Base-by-base conservation (phyloP, 1,139 yeast genomes). In the Zhuliangozyma parablackwelliae region DNA sequence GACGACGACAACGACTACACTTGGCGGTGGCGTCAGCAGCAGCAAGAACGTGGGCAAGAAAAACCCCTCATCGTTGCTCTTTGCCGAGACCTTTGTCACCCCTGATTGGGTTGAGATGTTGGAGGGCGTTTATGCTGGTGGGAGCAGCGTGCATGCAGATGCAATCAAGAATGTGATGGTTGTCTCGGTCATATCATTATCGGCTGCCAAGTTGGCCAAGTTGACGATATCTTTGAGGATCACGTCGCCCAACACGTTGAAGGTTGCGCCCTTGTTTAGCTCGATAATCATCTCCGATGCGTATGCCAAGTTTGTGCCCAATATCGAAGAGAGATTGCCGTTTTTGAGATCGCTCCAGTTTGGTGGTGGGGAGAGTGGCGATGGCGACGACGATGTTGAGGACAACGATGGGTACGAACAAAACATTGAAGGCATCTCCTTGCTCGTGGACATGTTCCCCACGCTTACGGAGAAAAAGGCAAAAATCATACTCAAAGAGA, bases 361-460 rank as follows among this genome's bases (percentile, higher is more conserved):
- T 47, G 16, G n/a, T n/a, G n/a, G n/a, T 20, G 41, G 35, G 5
- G 41, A 36, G 2, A 38, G 12, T 25, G 30, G 28, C 10, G 34
- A 31, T 13, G 41, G 38, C 3, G 45, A 45, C 10, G 37, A 35
- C 5, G 45, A 36, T 2, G 61, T 70, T 35, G 42, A 30, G 12
- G 35, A 34, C 25, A 35, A 34, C 9, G 41, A 37, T 12, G 47
- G 43, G 10, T 39, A 33, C 11, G 49, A 41, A 8, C 63, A 61
- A 33, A 59, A 59, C 23, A 53, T 61, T n/a, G 65, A 59, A 5
- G 67, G 72, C 35, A 61, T 82, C 1, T 50, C 58, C 5, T 59
- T 67, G 11, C 51, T 83, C 30, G 44, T 53, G n/a, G 84, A 77
- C 30, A 58, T 84, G 37, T 81, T 84, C 51, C 92, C 92, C 0